phyloP scores from a whole-genome alignment of 2,329 filamentous ascomycete genomes.

The Dactylellina parvicollis region DNA sequence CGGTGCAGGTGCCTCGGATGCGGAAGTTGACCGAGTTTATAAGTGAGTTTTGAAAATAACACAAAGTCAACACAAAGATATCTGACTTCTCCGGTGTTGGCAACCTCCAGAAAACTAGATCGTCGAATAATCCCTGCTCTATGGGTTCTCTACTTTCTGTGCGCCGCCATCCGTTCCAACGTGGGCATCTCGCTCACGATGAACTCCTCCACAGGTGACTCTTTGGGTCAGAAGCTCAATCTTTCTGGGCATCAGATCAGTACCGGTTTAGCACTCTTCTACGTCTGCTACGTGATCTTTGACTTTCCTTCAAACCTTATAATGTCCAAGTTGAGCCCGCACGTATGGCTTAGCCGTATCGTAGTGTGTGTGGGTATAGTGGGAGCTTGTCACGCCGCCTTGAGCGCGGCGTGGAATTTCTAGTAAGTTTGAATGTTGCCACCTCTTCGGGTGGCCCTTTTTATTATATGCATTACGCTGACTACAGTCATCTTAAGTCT shows the following conservation, averaged over 20 bases:
- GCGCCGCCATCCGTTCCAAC: slow-evolving; percentile 89
- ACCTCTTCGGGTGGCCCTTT: too few species aligned
- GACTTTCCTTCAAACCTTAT: slow-evolving; percentile 87
- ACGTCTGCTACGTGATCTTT: slow-evolving; percentile 90
- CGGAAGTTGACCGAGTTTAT: slow-evolving; percentile 61
- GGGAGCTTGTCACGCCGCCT: slow-evolving; percentile 82
- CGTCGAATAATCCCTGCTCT: slow-evolving; percentile 71
- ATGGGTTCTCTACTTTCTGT: slow-evolving; percentile 90
- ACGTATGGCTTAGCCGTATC: slow-evolving; percentile 91
- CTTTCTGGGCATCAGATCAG: slow-evolving; percentile 81
- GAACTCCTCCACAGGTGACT: slow-evolving; percentile 76
- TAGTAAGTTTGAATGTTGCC: slow-evolving; percentile 72
- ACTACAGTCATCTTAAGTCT: slow-evolving; percentile 64
- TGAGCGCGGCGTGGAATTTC: slow-evolving; percentile 83
- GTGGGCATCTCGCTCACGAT: slow-evolving; percentile 95
- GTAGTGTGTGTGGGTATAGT: slow-evolving; percentile 87
- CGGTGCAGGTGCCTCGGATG: slow-evolving; percentile 43
- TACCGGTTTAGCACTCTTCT: slow-evolving; percentile 85
- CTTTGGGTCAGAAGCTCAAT: slow-evolving; percentile 76
- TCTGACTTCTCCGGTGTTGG: too few species aligned
- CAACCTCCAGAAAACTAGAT: slow-evolving; percentile 70
- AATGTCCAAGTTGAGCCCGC: slow-evolving; percentile 85
- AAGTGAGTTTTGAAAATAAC: slow-evolving; percentile 58
- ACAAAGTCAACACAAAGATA: slow-evolving; percentile 12
- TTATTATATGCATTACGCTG: slow-evolving; percentile 30